phyloP scores from a whole-genome alignment of 2,329 filamentous ascomycete species.

The Penicillium sp. region DNA sequence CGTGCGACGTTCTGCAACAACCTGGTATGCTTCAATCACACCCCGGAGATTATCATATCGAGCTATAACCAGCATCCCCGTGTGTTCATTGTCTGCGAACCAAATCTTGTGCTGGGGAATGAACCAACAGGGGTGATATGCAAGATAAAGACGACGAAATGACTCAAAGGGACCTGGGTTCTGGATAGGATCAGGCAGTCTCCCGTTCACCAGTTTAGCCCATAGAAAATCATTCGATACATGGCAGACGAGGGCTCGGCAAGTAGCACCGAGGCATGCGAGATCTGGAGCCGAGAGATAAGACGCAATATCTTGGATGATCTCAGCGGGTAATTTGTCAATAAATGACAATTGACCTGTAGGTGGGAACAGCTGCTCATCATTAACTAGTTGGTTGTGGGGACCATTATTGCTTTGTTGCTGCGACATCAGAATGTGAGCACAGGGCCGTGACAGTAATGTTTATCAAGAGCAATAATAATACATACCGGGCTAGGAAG shows the following conservation, averaged over 20 bases:
- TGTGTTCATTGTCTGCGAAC: constrained; percentile 74
- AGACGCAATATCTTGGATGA: constrained; percentile 69
- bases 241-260: constrained; percentile 58
- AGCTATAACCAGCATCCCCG: constrained; percentile 71
- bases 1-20: constrained; percentile 63
- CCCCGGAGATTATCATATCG: constrained; percentile 71
- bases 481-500: not conserved
- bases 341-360: constrained; percentile 20
- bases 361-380: not conserved
- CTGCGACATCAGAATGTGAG: not conserved
- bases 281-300: constrained; percentile 67
- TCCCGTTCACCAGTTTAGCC: constrained; percentile 66
- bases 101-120: constrained; percentile 76
- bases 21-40: constrained; percentile 75
- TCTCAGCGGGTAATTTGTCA: constrained; percentile 65
- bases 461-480: no score
- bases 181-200: constrained; percentile 60
- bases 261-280: constrained; percentile 57
- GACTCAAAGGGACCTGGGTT: constrained; percentile 59
- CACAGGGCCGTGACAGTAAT: not conserved
- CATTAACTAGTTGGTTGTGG: constrained; percentile 1
- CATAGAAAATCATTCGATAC: constrained; percentile 68
- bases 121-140: constrained; percentile 82
- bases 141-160: constrained; percentile 69
- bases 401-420: not conserved